Conservation (phyloP, 2,329 filamentous ascomycete genomes). For the Microcyclosporella mali region DNA sequence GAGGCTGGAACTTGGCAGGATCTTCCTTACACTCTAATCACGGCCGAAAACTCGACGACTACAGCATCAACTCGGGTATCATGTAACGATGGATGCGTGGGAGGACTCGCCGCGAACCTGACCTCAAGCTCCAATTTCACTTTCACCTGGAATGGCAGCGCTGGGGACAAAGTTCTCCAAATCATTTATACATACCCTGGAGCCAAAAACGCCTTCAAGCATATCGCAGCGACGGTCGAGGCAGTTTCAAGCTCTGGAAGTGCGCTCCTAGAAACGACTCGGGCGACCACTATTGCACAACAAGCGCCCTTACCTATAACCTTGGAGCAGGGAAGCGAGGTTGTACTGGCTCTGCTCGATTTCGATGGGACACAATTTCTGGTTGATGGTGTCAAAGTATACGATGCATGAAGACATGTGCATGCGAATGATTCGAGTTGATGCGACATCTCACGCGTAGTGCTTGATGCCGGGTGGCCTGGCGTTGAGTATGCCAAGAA, state of each 20-base stretch:
- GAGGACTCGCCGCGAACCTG: conserved; percentile 20
- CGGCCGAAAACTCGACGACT: conserved; percentile 18
- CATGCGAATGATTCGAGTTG: too few relatives aligned
- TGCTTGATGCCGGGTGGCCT: too few relatives aligned
- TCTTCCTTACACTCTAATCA: conserved; percentile 17
- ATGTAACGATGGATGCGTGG: conserved; percentile 16
- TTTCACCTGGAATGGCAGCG: conserved; percentile 17
- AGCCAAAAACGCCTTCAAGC: conserved; percentile 21
- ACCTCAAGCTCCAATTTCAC: conserved; percentile 16
- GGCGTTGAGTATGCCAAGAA: too few relatives aligned
- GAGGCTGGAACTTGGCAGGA: conserved; percentile 21
- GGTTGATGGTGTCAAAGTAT: conserved; percentile 21
- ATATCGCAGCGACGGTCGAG: conserved; percentile 18
- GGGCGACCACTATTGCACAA: conserved; percentile 17
- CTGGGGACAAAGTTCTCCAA: conserved; percentile 18
- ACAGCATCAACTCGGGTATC: conserved; percentile 9
- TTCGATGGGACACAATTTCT: conserved; percentile 15
- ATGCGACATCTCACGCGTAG: too few relatives aligned
- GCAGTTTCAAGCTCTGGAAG: conserved; percentile 12
- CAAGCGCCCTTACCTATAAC: conserved; percentile 19
- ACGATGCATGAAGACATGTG: conserved; percentile 7
- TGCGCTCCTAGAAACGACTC: conserved; percentile 20
- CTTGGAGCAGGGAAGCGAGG: conserved; percentile 15
- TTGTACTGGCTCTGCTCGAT: conserved; percentile 19
- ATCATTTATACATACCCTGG: conserved; percentile 23